These are phyloP conservation scores for Oryza meridionalis DNA, from an alignment of 176 grass and related monocot genomes.

Conservation along the genomic window DNA sequence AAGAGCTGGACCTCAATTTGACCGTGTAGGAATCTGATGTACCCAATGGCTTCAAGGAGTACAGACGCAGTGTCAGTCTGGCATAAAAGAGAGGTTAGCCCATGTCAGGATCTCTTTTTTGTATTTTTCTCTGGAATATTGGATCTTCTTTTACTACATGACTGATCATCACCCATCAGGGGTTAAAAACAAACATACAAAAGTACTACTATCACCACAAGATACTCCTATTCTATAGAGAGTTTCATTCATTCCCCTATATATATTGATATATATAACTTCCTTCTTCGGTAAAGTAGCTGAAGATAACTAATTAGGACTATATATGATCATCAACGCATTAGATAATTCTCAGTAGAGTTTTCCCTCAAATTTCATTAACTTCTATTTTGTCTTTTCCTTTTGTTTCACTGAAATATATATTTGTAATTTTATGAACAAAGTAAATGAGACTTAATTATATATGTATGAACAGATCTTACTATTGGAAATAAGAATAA, in stretches of 20 bases:
- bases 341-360: not conserved
- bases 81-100: slow-evolving; percentile 52
- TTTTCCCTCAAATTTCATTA: not conserved
- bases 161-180: not conserved
- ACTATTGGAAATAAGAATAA: not conserved
- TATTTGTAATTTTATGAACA: not conserved
- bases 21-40: slow-evolving; percentile 99
- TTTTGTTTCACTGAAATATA: not conserved
- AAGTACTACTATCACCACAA: not conserved
- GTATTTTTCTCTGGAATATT: slow-evolving; percentile 43
- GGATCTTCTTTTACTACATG: slow-evolving; percentile 42
- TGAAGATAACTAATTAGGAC: not conserved
- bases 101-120: slow-evolving; percentile 56
- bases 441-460: not conserved
- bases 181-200: slow-evolving; percentile 12
- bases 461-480: not conserved
- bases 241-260: not conserved
- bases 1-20: slow-evolving; percentile 88
- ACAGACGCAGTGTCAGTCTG: slow-evolving; percentile 99
- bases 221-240: not conserved
- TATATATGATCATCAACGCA: not conserved
- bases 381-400: not conserved
- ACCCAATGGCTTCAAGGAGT: slow-evolving; percentile 97
- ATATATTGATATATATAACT: not conserved
- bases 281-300: not conserved